A percentile compares a stretch with the other conserved stretches of the same genome.
Evolutionary conservation across 2,329 filamentous ascomycete genomes (phyloP).

Genomic region (Boeremia exigua): DNA sequence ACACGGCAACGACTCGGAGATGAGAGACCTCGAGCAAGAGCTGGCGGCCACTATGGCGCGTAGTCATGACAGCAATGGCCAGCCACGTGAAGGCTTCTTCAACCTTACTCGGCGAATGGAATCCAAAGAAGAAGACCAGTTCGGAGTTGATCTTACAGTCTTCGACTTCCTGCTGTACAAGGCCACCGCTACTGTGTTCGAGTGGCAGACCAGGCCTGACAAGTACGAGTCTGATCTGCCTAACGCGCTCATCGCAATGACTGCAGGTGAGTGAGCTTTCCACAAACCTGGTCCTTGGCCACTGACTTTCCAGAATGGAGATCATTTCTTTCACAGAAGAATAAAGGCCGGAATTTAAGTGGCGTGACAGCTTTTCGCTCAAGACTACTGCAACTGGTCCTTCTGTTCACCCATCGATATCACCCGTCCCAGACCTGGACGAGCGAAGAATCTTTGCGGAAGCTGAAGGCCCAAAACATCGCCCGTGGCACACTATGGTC

Average conservation of each 20-base stretch:
- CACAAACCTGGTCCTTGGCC: background rate
- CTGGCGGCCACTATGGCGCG: slow-evolving; percentile 26
- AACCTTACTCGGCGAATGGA: slow-evolving; percentile 44
- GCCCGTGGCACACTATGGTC: slow-evolving; percentile 30
- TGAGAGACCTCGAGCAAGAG: slow-evolving; percentile 34
- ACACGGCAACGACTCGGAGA: slow-evolving; percentile 17
- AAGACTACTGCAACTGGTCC: slow-evolving; percentile 55
- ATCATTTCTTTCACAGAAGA: slow-evolving; percentile 50
- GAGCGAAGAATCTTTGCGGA: slow-evolving; percentile 41
- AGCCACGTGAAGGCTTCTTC: slow-evolving; percentile 38
- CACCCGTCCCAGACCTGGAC: slow-evolving; percentile 49
- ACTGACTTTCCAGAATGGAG: slow-evolving; percentile 49
- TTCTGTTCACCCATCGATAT: slow-evolving; percentile 53
- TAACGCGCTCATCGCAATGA: slow-evolving; percentile 42
- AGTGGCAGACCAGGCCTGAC: slow-evolving; percentile 38
- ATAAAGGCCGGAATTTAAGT: slow-evolving; percentile 45
- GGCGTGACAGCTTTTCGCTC: slow-evolving; percentile 55
- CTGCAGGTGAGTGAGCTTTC: slow-evolving; percentile 31
- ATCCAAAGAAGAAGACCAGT: slow-evolving; percentile 44
- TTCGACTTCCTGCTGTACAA: slow-evolving; percentile 63
- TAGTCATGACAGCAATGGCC: slow-evolving; percentile 22
- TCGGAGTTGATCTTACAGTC: slow-evolving; percentile 61
- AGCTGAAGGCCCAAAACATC: slow-evolving; percentile 47
- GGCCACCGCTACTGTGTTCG: slow-evolving; percentile 52
- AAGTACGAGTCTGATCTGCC: slow-evolving; percentile 42